Percentiles rank a stretch among this genome's conserved stretches.
Evolutionary conservation across 164 flowering plant species (phyloP).

Genomic region (Nelumbo lutea): DNA sequence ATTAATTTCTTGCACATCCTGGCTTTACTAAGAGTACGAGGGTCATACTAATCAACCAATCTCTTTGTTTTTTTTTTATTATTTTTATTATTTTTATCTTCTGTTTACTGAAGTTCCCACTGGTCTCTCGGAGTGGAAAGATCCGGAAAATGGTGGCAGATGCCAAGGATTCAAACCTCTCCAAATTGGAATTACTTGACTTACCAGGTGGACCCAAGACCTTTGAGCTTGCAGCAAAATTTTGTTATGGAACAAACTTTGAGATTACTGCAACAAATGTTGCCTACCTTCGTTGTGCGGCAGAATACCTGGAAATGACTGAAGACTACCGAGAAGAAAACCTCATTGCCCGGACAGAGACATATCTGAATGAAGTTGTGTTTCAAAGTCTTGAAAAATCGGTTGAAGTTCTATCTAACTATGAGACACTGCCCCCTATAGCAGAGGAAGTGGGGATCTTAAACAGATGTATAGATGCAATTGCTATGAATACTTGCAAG

Average conservation of each 20-base stretch:
- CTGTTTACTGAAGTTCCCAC: conserved; percentile 42
- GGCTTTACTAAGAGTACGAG: neutral
- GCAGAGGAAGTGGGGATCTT: conserved; percentile 52
- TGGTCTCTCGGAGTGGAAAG: conserved; percentile 57
- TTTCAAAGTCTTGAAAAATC: conserved; percentile 47
- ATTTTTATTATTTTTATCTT: neutral
- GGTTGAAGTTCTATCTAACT: conserved; percentile 45
- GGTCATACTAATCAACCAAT: conserved; percentile 1
- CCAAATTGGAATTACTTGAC: conserved; percentile 45
- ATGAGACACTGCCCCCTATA: conserved; percentile 36
- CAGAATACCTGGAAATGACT: conserved; percentile 72
- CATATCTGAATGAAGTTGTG: conserved; percentile 48
- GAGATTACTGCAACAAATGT: conserved; percentile 58
- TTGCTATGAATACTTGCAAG: conserved; percentile 54
- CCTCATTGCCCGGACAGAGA: conserved; percentile 49
- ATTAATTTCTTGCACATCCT: neutral
- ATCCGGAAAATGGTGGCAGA: conserved; percentile 57
- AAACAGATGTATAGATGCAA: conserved; percentile 50
- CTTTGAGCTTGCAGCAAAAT: conserved; percentile 63
- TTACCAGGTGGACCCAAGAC: conserved; percentile 58
- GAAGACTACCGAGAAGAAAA: conserved; percentile 62
- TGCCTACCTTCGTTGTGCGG: conserved; percentile 55
- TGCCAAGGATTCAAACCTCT: conserved; percentile 30
- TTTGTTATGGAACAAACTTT: conserved; percentile 67
- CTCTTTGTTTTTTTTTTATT: neutral